Percentiles rank a stretch among this genome's conserved stretches.
phyloP scores from a whole-genome alignment of 345 rosid species.

The Physaria fendleri region DNA sequence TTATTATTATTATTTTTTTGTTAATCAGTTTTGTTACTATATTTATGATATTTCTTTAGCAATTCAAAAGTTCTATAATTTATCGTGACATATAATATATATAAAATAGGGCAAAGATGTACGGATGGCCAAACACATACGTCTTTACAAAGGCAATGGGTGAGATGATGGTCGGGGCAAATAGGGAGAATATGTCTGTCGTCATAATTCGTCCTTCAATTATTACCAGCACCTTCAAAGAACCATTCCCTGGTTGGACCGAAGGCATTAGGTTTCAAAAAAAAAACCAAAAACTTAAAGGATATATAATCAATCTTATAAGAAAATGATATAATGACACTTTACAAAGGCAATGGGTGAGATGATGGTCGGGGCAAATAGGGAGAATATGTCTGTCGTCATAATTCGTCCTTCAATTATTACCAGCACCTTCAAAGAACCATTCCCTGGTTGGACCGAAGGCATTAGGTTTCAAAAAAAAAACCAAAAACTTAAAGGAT shows the following conservation, averaged over 20 bases:
- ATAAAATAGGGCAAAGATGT: slow-evolving; percentile 35
- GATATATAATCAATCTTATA: too few relatives aligned
- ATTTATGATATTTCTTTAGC: too few relatives aligned
- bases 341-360: slow-evolving; percentile 61
- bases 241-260: slow-evolving; percentile 57
- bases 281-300: too few relatives aligned
- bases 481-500: too few relatives aligned
- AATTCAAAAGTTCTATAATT: too few relatives aligned
- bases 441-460: slow-evolving; percentile 57
- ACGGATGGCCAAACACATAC: slow-evolving; percentile 52
- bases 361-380: slow-evolving; percentile 36
- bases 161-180: slow-evolving; percentile 38
- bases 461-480: too few relatives aligned
- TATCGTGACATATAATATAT: neutral
- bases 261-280: slow-evolving; percentile 57
- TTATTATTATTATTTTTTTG: too few relatives aligned
- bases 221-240: slow-evolving; percentile 43
- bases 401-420: slow-evolving; percentile 41
- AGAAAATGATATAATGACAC: too few relatives aligned
- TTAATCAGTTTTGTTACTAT: too few relatives aligned
- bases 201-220: slow-evolving; percentile 40
- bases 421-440: slow-evolving; percentile 45
- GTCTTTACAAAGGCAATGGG: slow-evolving; percentile 59
- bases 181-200: slow-evolving; percentile 36
- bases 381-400: slow-evolving; percentile 37